Evolutionary conservation across 164 flowering plant genomes (phyloP).

Genomic region (Annona cherimola): DNA sequence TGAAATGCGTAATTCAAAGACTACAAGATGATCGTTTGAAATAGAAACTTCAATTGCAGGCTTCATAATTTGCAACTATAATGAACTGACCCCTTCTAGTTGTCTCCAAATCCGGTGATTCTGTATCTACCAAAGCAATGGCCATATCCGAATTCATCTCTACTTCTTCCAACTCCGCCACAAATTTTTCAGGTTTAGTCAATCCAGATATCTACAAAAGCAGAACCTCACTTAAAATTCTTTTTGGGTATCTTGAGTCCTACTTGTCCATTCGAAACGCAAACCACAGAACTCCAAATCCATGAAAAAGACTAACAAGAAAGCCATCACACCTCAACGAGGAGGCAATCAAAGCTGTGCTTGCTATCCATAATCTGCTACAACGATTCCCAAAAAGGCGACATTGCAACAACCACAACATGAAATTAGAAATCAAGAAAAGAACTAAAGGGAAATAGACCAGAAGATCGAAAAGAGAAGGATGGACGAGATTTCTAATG

Average conservation of each 20-base stretch:
- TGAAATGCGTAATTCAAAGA: too few relatives aligned
- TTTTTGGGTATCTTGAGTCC: background rate
- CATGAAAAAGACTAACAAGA: background rate
- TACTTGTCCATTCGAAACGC: background rate
- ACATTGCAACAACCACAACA: slow-evolving; percentile 15
- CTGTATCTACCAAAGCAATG: slow-evolving; percentile 12
- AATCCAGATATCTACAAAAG: slow-evolving; percentile 14
- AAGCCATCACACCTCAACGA: slow-evolving; percentile 6
- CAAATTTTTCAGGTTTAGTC: slow-evolving; percentile 11
- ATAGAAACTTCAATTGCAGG: too few relatives aligned
- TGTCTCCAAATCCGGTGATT: background rate
- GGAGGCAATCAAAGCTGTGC: slow-evolving; percentile 17
- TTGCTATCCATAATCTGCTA: slow-evolving; percentile 11
- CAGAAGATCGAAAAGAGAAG: background rate
- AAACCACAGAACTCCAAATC: too few relatives aligned
- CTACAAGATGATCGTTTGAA: too few relatives aligned
- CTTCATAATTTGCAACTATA: too few relatives aligned
- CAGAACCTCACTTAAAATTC: background rate
- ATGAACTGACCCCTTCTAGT: too few relatives aligned
- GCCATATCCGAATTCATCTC: slow-evolving; percentile 7
- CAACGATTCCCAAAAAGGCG: slow-evolving; percentile 13
- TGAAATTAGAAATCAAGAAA: background rate
- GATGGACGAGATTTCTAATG: background rate
- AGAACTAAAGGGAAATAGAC: background rate
- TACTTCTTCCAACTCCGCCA: slow-evolving; percentile 10